Conservation (phyloP, 2,329 filamentous ascomycete genomes). For the Ophiosphaerella korrae region DNA sequence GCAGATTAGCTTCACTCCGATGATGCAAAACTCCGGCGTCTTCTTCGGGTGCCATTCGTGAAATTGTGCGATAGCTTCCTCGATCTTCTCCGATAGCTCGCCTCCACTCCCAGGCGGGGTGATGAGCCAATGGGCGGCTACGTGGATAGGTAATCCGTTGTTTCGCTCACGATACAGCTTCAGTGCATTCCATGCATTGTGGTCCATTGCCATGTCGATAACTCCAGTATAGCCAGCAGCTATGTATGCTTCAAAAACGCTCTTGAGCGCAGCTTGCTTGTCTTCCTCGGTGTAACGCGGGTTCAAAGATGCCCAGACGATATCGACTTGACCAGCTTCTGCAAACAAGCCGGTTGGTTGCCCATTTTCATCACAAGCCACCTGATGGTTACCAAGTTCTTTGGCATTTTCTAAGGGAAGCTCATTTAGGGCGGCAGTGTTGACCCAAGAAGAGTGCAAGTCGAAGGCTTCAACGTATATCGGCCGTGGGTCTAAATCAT, state of each 20-base stretch:
- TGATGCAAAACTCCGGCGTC: slow-evolving; percentile 54
- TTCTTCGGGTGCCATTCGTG: slow-evolving; percentile 47
- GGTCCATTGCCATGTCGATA: slow-evolving; percentile 56
- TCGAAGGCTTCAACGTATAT: slow-evolving; percentile 61
- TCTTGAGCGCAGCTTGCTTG: slow-evolving; percentile 50
- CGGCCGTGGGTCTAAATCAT: slow-evolving; percentile 55
- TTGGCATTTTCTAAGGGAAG: slow-evolving; percentile 49
- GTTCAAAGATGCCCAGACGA: slow-evolving; percentile 57
- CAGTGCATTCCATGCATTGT: slow-evolving; percentile 12
- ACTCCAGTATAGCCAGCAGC: slow-evolving; percentile 58
- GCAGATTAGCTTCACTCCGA: slow-evolving; percentile 65
- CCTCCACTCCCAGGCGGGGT: slow-evolving; percentile 48
- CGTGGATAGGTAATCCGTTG: slow-evolving; percentile 47
- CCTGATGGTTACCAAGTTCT: slow-evolving; percentile 9
- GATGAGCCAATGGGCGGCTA: slow-evolving; percentile 60
- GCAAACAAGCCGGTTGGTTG: slow-evolving; percentile 13
- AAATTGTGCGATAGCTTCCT: slow-evolving; percentile 53
- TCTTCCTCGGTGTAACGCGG: slow-evolving; percentile 52
- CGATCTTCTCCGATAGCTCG: slow-evolving; percentile 51
- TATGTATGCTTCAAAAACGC: slow-evolving; percentile 53
- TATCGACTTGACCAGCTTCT: slow-evolving; percentile 12
- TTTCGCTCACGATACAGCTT: slow-evolving; percentile 39
- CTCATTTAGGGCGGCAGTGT: slow-evolving; percentile 54
- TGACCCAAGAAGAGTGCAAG: slow-evolving; percentile 59
- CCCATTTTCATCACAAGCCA: slow-evolving; percentile 9